Percentiles rank a stretch among this genome's conserved stretches.
phyloP scores from a whole-genome alignment of 805 yeast genomes.

The Candida arabinofermentans region DNA sequence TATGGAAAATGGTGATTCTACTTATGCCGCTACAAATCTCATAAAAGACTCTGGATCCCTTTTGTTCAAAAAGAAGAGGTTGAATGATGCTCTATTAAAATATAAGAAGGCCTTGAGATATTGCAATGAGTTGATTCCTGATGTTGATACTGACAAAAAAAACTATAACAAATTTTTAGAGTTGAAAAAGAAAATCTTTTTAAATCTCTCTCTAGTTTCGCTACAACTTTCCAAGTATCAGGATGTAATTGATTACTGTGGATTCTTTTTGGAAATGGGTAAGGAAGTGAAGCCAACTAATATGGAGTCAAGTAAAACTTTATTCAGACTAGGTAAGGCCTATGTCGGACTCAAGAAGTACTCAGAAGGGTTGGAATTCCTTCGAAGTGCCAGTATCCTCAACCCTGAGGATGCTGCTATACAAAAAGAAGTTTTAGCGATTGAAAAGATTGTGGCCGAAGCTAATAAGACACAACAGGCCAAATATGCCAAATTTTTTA shows the following conservation, averaged over 20 bases:
- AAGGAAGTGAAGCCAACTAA: conserved; percentile 19
- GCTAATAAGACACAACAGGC: conserved; percentile 48
- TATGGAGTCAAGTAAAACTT: conserved; percentile 24
- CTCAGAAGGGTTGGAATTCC: conserved; percentile 45
- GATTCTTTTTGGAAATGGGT: conserved; percentile 52
- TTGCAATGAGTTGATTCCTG: conserved; percentile 70
- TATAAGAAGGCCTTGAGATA: conserved; percentile 65
- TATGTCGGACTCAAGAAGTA: conserved; percentile 40
- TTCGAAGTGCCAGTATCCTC: conserved; percentile 37
- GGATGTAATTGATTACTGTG: conserved; percentile 50
- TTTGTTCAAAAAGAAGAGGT: conserved; percentile 50
- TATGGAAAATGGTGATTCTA: conserved; percentile 39
- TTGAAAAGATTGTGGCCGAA: conserved; percentile 37
- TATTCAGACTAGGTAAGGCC: conserved; percentile 29
- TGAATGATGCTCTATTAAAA: conserved; percentile 52
- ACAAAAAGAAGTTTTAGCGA: conserved; percentile 37
- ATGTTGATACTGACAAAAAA: conserved; percentile 55
- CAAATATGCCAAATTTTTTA: conserved; percentile 62
- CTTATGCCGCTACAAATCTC: conserved; percentile 44
- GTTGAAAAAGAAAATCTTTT: conserved; percentile 45
- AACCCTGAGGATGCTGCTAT: conserved; percentile 51
- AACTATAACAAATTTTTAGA: conserved; percentile 46
- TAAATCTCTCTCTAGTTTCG: conserved; percentile 56
- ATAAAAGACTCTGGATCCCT: conserved; percentile 68
- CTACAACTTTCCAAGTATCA: conserved; percentile 46